Percentiles rank a stretch among this genome's conserved stretches.
Conservation (phyloP, 129 eudicot genomes). For the Artemisia tridentata region DNA sequence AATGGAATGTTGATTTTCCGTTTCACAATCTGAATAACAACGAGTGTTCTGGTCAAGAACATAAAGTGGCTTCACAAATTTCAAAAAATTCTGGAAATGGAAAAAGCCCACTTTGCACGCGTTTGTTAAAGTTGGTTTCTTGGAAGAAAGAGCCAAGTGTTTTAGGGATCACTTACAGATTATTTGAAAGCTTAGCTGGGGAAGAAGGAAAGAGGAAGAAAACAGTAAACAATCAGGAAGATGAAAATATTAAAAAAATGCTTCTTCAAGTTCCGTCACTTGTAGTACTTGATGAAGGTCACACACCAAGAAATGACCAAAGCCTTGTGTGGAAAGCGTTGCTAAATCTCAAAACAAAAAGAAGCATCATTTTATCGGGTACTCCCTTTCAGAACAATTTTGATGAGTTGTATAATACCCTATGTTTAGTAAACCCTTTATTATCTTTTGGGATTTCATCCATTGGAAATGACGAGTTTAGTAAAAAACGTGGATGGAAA, state of each 20-base stretch:
- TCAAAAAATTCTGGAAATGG: conserved; percentile 38
- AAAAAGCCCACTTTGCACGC: conserved; percentile 1
- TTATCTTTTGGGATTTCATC: conserved; percentile 29
- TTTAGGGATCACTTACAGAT: conserved; percentile 60
- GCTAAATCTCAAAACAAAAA: conserved; percentile 50
- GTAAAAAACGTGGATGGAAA: conserved; percentile 26
- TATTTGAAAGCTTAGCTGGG: conserved; percentile 55
- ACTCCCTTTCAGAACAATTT: conserved; percentile 88
- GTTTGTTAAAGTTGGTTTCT: conserved; percentile 43
- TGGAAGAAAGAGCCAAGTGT: conserved; percentile 60
- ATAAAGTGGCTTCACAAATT: conserved; percentile 12
- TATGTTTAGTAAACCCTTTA: conserved; percentile 56
- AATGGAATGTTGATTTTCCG: conserved; percentile 47
- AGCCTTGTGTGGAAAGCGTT: conserved; percentile 56
- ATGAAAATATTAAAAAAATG: conserved; percentile 27
- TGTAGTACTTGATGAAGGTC: conserved; percentile 90
- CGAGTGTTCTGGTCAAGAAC: conserved; percentile 36
- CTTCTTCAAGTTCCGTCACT: conserved; percentile 55
- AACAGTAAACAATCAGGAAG: background rate
- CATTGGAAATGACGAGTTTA: conserved; percentile 1
- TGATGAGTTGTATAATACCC: conserved; percentile 55
- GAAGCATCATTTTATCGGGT: conserved; percentile 67
- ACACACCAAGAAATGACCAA: conserved; percentile 63
- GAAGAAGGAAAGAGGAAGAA: conserved; percentile 31
- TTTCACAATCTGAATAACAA: conserved; percentile 35